Percentiles rank a stretch among this genome's conserved stretches.
Conservation (phyloP, 2,329 filamentous ascomycete species). For the Proliferodiscus dingleyae region DNA sequence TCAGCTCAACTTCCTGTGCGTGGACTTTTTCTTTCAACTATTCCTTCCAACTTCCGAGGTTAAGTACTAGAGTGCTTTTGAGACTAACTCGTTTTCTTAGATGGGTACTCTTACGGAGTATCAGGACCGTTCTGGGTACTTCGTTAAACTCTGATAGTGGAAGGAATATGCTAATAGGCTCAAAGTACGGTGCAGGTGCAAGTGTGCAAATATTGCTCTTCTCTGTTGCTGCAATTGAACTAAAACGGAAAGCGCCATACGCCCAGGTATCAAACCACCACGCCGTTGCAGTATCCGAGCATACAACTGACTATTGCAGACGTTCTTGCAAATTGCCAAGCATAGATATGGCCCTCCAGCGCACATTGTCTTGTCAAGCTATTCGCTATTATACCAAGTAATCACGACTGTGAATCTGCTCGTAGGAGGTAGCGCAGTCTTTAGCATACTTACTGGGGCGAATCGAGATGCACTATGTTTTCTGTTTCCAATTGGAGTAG, state of each 20-base stretch:
- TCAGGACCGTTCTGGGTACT: constrained; percentile 54
- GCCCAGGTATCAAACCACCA: constrained; percentile 49
- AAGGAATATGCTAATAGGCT: too few relatives aligned
- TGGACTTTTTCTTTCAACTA: constrained; percentile 42
- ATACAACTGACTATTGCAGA: constrained; percentile 37
- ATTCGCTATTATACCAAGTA: constrained; percentile 75
- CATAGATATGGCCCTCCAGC: constrained; percentile 68
- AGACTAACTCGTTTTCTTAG: constrained; percentile 34
- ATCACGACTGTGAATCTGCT: constrained; percentile 82
- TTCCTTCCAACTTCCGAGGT: not conserved
- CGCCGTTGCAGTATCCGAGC: not conserved
- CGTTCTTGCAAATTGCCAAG: constrained; percentile 72
- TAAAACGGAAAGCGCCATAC: constrained; percentile 78
- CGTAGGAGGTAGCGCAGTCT: constrained; percentile 71
- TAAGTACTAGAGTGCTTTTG: not conserved
- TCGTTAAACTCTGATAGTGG: too few relatives aligned
- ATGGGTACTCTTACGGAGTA: constrained; percentile 50
- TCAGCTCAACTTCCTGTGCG: constrained; percentile 39
- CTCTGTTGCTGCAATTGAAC: constrained; percentile 58
- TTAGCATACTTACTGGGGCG: constrained; percentile 63
- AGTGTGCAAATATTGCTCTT: constrained; percentile 54
- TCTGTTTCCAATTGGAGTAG: constrained; percentile 70
- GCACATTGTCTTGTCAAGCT: constrained; percentile 72
- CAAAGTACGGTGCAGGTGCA: constrained; percentile 51
- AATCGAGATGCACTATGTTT: constrained; percentile 77